phyloP scores from a whole-genome alignment of 2,329 filamentous ascomycete genomes.

The Neofusicoccum sp. region DNA sequence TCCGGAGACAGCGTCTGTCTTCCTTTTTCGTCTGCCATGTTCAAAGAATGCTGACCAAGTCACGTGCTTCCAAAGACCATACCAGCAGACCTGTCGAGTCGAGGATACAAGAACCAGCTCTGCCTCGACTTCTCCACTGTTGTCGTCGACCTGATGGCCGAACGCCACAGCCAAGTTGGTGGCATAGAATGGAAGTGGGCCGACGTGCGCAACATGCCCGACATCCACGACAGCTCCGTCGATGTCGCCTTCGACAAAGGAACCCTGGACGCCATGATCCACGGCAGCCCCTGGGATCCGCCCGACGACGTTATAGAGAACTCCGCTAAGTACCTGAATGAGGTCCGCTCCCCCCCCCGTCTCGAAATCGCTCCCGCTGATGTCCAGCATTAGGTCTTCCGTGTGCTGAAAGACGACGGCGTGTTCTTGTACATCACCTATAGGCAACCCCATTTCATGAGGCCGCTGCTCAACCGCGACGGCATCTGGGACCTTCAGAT shows the following conservation, averaged over 20 bases:
- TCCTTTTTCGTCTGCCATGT: background rate
- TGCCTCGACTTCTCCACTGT: conserved; percentile 58
- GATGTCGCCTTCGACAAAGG: conserved; percentile 60
- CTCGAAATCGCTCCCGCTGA: background rate
- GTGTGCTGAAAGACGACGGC: conserved; percentile 50
- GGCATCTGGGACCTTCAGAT: conserved; percentile 26
- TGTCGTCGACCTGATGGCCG: conserved; percentile 54
- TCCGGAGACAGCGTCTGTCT: conserved; percentile 56
- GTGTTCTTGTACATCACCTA: conserved; percentile 50
- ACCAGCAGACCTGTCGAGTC: conserved; percentile 47
- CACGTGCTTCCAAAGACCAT: conserved; percentile 44
- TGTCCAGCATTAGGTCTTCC: conserved; percentile 36
- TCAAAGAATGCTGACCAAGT: background rate
- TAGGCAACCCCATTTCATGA: conserved; percentile 33
- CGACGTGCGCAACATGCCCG: conserved; percentile 53
- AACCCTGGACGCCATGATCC: conserved; percentile 57
- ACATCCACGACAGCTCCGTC: conserved; percentile 42
- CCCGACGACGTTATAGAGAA: conserved; percentile 51
- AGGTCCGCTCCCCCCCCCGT: conserved; percentile 36
- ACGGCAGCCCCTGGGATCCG: conserved; percentile 54
- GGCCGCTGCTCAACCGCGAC: conserved; percentile 26
- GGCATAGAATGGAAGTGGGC: conserved; percentile 44
- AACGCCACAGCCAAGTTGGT: conserved; percentile 42
- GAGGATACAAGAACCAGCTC: conserved; percentile 53
- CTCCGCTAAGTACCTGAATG: conserved; percentile 49